Conservation (phyloP, 306 rosid genomes). For the Pterocarpus macrocarpus region DNA sequence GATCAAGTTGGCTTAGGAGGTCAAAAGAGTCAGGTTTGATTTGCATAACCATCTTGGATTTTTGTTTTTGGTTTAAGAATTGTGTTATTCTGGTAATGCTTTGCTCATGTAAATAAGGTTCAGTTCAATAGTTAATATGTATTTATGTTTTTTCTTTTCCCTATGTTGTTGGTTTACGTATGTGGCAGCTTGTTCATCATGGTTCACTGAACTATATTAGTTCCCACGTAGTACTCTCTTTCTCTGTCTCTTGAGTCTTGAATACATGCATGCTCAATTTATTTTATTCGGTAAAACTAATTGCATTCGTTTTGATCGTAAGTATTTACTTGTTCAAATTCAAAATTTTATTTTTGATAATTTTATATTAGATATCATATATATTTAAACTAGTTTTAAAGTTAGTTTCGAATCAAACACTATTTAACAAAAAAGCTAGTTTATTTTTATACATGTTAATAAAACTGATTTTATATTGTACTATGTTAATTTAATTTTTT, state of each 20-base stretch:
- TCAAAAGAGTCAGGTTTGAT: constrained; percentile 75
- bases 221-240: constrained; percentile 69
- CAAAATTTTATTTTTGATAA: too few species aligned
- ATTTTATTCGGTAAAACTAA: too few species aligned
- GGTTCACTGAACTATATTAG: constrained; percentile 69
- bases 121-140: constrained; percentile 22
- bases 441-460: too few species aligned
- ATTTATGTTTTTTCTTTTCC: neutral
- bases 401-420: too few species aligned
- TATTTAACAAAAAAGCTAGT: too few species aligned
- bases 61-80: neutral
- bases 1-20: constrained; percentile 64
- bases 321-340: too few species aligned
- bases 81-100: constrained; percentile 9
- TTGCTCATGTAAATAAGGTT: neutral
- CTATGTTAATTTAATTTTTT: too few species aligned
- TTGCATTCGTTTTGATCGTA: too few species aligned
- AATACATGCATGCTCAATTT: too few species aligned
- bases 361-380: too few species aligned
- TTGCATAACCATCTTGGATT: constrained; percentile 30
- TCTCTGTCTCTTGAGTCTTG: constrained; percentile 24
- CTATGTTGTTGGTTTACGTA: constrained; percentile 41
- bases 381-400: too few species aligned
- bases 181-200: constrained; percentile 71
- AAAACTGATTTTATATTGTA: too few species aligned